These are phyloP conservation scores for Thozetella sp. DNA, from an alignment of 495 filamentous ascomycete species.

Conservation along the genomic window DNA sequence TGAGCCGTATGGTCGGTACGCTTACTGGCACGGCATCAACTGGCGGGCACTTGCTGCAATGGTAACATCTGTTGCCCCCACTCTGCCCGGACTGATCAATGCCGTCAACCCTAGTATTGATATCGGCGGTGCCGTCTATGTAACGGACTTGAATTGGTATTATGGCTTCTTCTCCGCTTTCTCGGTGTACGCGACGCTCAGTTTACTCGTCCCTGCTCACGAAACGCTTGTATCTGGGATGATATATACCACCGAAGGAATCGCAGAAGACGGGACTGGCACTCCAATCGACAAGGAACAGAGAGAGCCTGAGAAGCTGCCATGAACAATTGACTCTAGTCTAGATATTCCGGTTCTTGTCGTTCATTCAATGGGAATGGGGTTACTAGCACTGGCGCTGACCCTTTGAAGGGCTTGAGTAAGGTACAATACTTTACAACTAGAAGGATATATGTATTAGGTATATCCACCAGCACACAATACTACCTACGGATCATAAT, in stretches of 20 bases:
- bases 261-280: not conserved
- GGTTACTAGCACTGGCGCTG: too few relatives aligned
- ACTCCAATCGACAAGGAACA: not conserved
- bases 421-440: too few relatives aligned
- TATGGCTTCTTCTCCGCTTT: constrained; percentile 29
- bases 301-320: too few relatives aligned
- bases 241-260: constrained; percentile 10
- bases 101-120: constrained; percentile 8
- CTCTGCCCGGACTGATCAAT: constrained; percentile 29
- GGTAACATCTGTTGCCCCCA: constrained; percentile 26
- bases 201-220: constrained; percentile 22
- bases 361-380: too few relatives aligned
- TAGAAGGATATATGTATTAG: too few relatives aligned
- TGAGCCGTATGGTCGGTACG: constrained; percentile 26
- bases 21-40: constrained; percentile 26
- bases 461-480: too few relatives aligned
- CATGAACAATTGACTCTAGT: too few relatives aligned
- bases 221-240: constrained; percentile 17
- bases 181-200: constrained; percentile 19
- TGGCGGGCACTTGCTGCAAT: constrained; percentile 37
- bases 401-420: too few relatives aligned
- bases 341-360: too few relatives aligned
- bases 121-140: constrained; percentile 12
- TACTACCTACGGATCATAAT: too few relatives aligned
- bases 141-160: constrained; percentile 27